A percentile compares a stretch with the other conserved stretches of the same genome.
phyloP scores from a whole-genome alignment of 2,329 filamentous ascomycete species.

The Sporothrix dimorphospora region DNA sequence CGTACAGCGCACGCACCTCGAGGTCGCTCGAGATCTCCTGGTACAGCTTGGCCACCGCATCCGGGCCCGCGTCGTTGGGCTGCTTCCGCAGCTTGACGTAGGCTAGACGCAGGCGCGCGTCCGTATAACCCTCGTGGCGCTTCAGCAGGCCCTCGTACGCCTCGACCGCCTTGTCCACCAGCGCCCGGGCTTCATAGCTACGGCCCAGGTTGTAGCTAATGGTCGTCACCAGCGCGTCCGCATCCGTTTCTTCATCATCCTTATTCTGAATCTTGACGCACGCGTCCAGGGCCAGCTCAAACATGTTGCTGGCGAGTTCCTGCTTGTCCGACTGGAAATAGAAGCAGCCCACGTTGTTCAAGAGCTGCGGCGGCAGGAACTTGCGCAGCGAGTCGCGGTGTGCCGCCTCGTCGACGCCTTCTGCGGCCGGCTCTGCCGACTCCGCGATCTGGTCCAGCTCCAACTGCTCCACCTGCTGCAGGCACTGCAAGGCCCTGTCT shows the following conservation, averaged over 20 bases:
- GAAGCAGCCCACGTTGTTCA: conserved; percentile 98
- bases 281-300: conserved; percentile 87
- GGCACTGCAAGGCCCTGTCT: conserved; percentile 88
- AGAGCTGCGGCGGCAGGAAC: conserved; percentile 80
- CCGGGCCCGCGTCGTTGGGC: conserved; percentile 83
- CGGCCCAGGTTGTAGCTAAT: conserved; percentile 96
- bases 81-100: conserved; percentile 85
- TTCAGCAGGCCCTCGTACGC: conserved; percentile 85
- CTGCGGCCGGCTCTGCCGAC: conserved; percentile 63
- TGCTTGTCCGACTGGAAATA: conserved; percentile 86
- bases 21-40: conserved; percentile 82
- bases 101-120: conserved; percentile 83
- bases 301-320: conserved; percentile 78
- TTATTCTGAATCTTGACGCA: conserved; percentile 80
- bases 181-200: conserved; percentile 84
- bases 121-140: conserved; percentile 88
- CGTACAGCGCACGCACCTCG: conserved; percentile 89
- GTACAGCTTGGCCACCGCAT: conserved; percentile 82
- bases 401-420: conserved; percentile 62
- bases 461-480: conserved; percentile 89
- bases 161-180: conserved; percentile 80
- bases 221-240: conserved; percentile 88
- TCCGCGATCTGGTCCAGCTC: conserved; percentile 78
- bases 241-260: conserved; percentile 71
- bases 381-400: conserved; percentile 69